Base-by-base conservation (phyloP, 163 green algal species). In the Scenedesmus sp. region DNA sequence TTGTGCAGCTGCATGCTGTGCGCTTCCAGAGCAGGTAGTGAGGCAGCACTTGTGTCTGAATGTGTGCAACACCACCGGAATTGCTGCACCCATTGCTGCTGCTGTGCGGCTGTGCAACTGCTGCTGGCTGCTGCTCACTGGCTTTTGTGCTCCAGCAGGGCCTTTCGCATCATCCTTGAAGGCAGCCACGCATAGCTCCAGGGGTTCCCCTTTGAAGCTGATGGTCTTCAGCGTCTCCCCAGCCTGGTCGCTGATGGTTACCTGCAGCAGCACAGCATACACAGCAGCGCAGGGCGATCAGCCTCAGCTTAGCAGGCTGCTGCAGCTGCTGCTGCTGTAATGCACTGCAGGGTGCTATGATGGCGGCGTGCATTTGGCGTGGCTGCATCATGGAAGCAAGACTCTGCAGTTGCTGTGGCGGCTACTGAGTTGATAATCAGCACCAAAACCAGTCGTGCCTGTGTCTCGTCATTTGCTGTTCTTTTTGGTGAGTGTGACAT, bases 141-240 rank as follows among this genome's bases (percentile, higher is more conserved):
- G 65, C 7, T 76, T 76, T 30, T 76, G 15, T 40, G 65, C 59
- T 46, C 53, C 53, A 56, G 49, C 43, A 35, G 40, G 12, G 9
- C 59, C 82, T 16, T 49, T 51, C 56, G 80, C 92, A 59, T 96
- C 94, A 46, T 95, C 94, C 86, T 96, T 97, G 53, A 88, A 94
- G 26, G 91, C 79, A 2, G 93, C 90, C 68, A 96, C 94, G 44
- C 79, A 93, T 9, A 97, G 89, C 91, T 97, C 94, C 22, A 89
- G 72, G 20, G 96, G 95, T 61, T 96, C 89, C 30, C 89, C 92
- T 49, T 95, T 97, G 53, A 97, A 53, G 20, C 78, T 53, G 10
- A 96, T 93, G 6, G 78, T 92, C 61, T 94, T 93, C 37, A 96
- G 37, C 0, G 96, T 97, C 80, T 97, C 96, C 24, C 95, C 96